Evolutionary conservation across 2,329 filamentous ascomycete genomes (phyloP), one percentile per base, ranked within the genome.

Genomic region (Calycina herbarum): DNA sequence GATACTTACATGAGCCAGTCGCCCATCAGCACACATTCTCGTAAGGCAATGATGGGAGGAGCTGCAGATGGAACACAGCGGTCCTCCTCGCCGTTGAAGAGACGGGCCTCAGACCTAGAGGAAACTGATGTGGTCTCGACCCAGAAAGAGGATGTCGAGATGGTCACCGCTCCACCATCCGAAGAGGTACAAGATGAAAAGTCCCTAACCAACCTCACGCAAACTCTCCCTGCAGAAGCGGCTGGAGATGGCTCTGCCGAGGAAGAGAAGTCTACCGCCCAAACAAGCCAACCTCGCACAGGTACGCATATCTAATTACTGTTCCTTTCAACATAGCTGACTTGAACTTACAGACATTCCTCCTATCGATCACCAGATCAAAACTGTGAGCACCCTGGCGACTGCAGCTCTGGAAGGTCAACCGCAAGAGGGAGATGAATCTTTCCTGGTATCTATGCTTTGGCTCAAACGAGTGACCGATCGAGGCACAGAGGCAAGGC

Each of bases 401-500:
- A 79, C 83, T 68, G 82, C 80, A 91, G 57, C 62, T 42, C 33
- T 42, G 71, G 76, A 75, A 72, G 38, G 76, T 0, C 82, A 85
- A 7, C 76, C 88, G n/a, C 78, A 86, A 66, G 91, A 94, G 68
- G 89, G 89, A n/a, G 86, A 91, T 66, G 84, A 86, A 63, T 91
- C 89, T 15, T 97, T 89, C 72, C 79, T 96, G 24, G 86, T 98
- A 4, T 96, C 94, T 1, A 85, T 84, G 61, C 83, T 83, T 66
- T 98, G 95, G 95, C 83, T 97, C 40, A 83, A 85, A 64, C 86
- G 87, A 66, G 92, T 95, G 2, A 81, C 89, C 66, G 85, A 90
- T 29, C 82, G 91, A 64, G 86, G 85, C 59, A 82, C 85, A 8
- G 84, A 86, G n/a, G 77, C 81, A 17, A 83, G 85, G 65, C 78